Conservation (phyloP, 495 filamentous ascomycete species). For the Penicillium roqueforti region DNA sequence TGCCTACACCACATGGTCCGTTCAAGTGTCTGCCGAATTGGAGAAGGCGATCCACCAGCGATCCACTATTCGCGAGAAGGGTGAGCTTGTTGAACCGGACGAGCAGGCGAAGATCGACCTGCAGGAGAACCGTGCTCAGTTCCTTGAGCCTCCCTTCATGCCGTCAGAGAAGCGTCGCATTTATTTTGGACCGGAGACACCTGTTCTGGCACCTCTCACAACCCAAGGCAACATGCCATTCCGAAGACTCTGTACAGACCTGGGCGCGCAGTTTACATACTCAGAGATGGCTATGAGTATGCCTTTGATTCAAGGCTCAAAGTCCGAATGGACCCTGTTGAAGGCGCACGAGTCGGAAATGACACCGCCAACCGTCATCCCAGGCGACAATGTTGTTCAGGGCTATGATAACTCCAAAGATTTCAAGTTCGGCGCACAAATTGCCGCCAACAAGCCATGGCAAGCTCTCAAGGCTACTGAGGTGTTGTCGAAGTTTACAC, state of each 20-base stretch:
- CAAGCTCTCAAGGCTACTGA: constrained; percentile 83
- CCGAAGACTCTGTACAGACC: constrained; percentile 81
- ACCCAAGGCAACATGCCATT: constrained; percentile 98
- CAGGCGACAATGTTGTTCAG: constrained; percentile 49
- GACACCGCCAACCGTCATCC: constrained; percentile 52
- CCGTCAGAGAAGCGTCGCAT: constrained; percentile 89
- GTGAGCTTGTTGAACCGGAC: constrained; percentile 7
- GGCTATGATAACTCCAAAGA: constrained; percentile 80
- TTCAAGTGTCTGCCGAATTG: constrained; percentile 52
- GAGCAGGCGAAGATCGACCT: constrained; percentile 31
- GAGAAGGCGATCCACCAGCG: constrained; percentile 45
- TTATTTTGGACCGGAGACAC: constrained; percentile 91
- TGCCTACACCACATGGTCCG: constrained; percentile 68
- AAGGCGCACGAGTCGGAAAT: constrained; percentile 82
- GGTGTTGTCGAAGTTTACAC: constrained; percentile 66
- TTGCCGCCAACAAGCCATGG: constrained; percentile 86
- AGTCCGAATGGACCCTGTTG: constrained; percentile 90
- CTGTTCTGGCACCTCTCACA: constrained; percentile 80
- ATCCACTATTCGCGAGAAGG: constrained; percentile 6
- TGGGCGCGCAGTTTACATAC: constrained; percentile 91
- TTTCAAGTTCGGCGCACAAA: constrained; percentile 84
- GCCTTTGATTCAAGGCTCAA: constrained; percentile 85
- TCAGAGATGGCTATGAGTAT: constrained; percentile 97
- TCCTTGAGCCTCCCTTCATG: constrained; percentile 75
- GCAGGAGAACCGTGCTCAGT: constrained; percentile 72